These are phyloP conservation scores for Blepharisma undulans DNA, from an alignment of 169 alveolate species.

Conservation along the genomic window DNA sequence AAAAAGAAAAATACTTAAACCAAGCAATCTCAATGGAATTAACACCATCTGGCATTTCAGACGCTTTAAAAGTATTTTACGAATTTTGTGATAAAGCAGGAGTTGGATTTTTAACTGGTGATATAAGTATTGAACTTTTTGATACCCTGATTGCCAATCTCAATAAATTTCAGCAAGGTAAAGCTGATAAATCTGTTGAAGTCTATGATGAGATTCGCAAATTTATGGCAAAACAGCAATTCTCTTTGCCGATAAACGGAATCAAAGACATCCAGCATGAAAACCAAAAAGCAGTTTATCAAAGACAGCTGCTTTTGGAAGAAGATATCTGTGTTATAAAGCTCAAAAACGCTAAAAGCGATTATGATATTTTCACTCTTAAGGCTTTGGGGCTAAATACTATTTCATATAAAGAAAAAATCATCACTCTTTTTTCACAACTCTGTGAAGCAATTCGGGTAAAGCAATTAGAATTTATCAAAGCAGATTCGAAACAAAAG, in stretches of 20 bases:
- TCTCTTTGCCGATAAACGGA: slow-evolving; percentile 74
- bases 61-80: slow-evolving; percentile 35
- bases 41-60: background rate
- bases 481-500: slow-evolving; percentile 45
- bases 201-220: slow-evolving; percentile 15
- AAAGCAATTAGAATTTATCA: slow-evolving; percentile 54
- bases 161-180: background rate
- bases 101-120: slow-evolving; percentile 73
- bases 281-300: slow-evolving; percentile 67
- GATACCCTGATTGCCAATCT: slow-evolving; percentile 33
- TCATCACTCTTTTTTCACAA: slow-evolving; percentile 61
- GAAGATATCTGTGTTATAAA: slow-evolving; percentile 64
- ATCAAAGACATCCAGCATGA: slow-evolving; percentile 63
- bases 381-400: slow-evolving; percentile 62
- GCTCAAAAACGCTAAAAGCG: slow-evolving; percentile 53
- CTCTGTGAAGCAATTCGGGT: slow-evolving; percentile 53
- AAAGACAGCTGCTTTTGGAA: slow-evolving; percentile 69
- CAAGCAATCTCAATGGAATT: background rate
- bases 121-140: slow-evolving; percentile 54
- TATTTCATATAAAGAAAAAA: slow-evolving; percentile 58
- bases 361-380: slow-evolving; percentile 59
- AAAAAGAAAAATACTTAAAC: background rate
- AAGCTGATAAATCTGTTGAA: background rate
- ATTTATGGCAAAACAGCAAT: slow-evolving; percentile 49
- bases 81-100: slow-evolving; percentile 73